Base-by-base conservation (phyloP, 2,329 filamentous ascomycete species). In the Ophiostoma fasciatum region DNA sequence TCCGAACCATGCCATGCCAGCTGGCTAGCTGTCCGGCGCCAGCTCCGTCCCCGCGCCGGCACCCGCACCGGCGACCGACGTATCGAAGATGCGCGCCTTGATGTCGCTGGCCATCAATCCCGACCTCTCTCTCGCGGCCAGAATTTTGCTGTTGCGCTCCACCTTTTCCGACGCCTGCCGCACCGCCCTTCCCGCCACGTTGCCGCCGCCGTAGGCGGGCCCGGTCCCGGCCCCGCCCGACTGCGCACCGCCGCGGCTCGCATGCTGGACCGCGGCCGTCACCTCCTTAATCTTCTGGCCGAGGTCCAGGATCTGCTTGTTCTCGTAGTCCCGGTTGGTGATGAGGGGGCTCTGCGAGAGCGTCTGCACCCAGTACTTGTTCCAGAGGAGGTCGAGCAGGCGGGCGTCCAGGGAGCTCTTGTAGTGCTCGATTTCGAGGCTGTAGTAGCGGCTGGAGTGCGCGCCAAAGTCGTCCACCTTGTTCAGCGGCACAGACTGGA, bases 341-440 rank as follows among this genome's bases (percentile, higher is more conserved):
- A 93, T 78, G 5, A 94, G 69, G 17, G 88, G 87, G 48, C 77
- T 90, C 49, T 93, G 83, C 22, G 84, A 92, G 15, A 98, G 71
- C 6, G 90, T 98, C 51, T 92, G 82, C 23, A 94, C 87, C 90
- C 85, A 94, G 65, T 98, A 98, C 59, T 96, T 96, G 64, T 94
- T 94, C 90, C 90, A 96, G 21, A 98, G 66, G 35, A 84, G 70
- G 51, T 92, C 83, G 5, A 98, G 66, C 18, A 98, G 68, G 48
- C 85, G 80, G 2, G 77, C 71, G 58, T 98, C 90, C 20, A 98
- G 76, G 0, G 81, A 80, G 44, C 82, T 90, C 62, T 96, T 96
- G 69, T 84, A 98, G 58, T 93, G 84, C 22, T 84, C 84, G 12
- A 96, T 82, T 42, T 92, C 82, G 6, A 98, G 70, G 12, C 80